Percentiles rank a stretch among this genome's conserved stretches.
Conservation (phyloP, 371 early-diverging fungal genomes). For the Nosema granulosis region DNA sequence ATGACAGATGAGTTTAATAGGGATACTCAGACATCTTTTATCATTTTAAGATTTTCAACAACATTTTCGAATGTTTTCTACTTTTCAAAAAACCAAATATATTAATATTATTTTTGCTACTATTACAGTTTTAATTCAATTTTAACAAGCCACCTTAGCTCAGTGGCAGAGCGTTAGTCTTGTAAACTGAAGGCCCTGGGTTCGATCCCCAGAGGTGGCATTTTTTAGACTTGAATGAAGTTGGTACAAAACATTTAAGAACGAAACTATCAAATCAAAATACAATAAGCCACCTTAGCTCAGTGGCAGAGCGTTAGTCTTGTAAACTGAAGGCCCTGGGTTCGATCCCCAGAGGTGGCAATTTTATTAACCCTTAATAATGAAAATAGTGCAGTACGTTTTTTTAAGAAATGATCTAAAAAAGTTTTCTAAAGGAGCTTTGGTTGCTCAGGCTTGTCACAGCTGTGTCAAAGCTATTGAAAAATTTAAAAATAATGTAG, state of each 20-base stretch:
- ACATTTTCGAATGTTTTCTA: too few relatives aligned
- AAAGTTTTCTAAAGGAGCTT: slow-evolving; percentile 49
- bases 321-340: slow-evolving; percentile 59
- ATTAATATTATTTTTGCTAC: too few relatives aligned
- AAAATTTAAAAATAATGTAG: slow-evolving; percentile 13
- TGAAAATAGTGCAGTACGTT: slow-evolving; percentile 51
- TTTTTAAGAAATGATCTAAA: slow-evolving; percentile 51
- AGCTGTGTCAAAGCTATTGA: slow-evolving; percentile 35
- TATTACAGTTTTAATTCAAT: too few relatives aligned
- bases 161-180: slow-evolving; percentile 62
- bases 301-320: slow-evolving; percentile 62
- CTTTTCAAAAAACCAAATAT: too few relatives aligned
- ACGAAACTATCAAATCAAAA: neutral
- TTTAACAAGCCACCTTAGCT: slow-evolving; percentile 59
- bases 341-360: slow-evolving; percentile 59
- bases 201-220: slow-evolving; percentile 59
- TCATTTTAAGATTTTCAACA: too few relatives aligned
- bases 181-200: slow-evolving; percentile 59
- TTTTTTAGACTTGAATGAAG: too few relatives aligned
- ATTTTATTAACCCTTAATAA: slow-evolving; percentile 44
- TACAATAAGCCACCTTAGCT: slow-evolving; percentile 53
- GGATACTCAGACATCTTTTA: too few relatives aligned
- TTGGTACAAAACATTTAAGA: neutral
- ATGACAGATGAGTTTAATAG: too few relatives aligned
- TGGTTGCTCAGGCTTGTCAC: slow-evolving; percentile 64